Base-by-base conservation (phyloP, 2,329 filamentous ascomycete genomes). In the Monosporascus sp. region DNA sequence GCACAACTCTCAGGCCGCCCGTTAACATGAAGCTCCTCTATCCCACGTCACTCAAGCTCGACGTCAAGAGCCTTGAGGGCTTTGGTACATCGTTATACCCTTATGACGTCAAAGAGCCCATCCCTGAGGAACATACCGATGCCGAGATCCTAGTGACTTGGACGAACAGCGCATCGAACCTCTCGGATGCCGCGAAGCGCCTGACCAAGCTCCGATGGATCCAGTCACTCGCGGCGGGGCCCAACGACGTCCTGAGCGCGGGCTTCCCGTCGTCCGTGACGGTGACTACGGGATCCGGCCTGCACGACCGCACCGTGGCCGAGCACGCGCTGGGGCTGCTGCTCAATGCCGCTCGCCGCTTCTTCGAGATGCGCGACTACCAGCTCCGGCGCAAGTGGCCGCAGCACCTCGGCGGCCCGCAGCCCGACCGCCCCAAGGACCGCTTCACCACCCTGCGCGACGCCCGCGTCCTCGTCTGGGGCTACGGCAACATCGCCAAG, bases 401-500 rank as follows among this genome's bases (percentile, higher is more conserved):
- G 0, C 73, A 65, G 3, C 82, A 86, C 63, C 76, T 87, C 2
- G 82, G 84, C 54, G 84, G 84, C 0, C 74, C 81, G 7, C 80
- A 83, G 69, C 79, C 80, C 9, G 80, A 84, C 58, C 74, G 81
- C 18, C 81, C 81, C 4, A 72, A 72, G 50, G 78, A 74, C 46
- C 70, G 73, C 11, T 86, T 86, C 70, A 83, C 79, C 3, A 81
- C 81, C 8, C 73, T 87, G 58, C 75, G 80, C 40, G 80, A 79
- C 55, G 81, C 84, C 6, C 75, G 75, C 59, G 72, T 86, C 3
- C 68, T 81, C 35, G 73, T 86, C 62, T 86, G 84, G 84, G 84
- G 84, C 11, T 86, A 82, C 62, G 84, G 84, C 52, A 87, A 86
- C 68, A 86, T 87, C 50, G 84, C 81, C 35, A 84, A 85, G 73